phyloP scores from a whole-genome alignment of 441 rosid genomes.

The Corymbia calophylla region DNA sequence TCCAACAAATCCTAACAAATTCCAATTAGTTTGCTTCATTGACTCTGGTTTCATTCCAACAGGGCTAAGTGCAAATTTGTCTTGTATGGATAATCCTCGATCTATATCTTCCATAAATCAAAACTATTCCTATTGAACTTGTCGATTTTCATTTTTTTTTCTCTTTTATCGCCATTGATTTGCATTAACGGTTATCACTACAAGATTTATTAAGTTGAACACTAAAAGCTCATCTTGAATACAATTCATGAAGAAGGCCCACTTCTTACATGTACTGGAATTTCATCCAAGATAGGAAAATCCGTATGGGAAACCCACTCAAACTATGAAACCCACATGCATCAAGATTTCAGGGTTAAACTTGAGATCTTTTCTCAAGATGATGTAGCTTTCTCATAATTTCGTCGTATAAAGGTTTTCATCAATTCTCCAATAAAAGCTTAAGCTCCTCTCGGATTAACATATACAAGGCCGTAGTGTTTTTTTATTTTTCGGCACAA shows the following conservation, averaged over 20 bases:
- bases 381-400: neutral
- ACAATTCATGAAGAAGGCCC: neutral
- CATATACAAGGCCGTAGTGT: neutral
- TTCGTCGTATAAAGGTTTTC: neutral
- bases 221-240: neutral
- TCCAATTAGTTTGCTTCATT: neutral
- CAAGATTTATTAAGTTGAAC: neutral
- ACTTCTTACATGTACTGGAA: neutral
- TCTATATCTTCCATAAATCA: neutral
- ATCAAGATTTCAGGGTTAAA: neutral
- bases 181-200: neutral
- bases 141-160: neutral
- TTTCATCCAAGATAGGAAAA: neutral
- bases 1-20: neutral
- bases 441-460: neutral
- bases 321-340: neutral
- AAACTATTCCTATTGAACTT: neutral
- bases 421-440: neutral
- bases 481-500: neutral
- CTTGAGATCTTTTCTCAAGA: neutral
- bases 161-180: neutral
- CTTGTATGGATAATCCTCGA: neutral
- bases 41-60: fast-evolving
- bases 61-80: neutral
- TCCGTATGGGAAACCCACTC: fast-evolving